Evolutionary conservation across 805 yeast species (phyloP).

Genomic region (Candida nonsorbophila): DNA sequence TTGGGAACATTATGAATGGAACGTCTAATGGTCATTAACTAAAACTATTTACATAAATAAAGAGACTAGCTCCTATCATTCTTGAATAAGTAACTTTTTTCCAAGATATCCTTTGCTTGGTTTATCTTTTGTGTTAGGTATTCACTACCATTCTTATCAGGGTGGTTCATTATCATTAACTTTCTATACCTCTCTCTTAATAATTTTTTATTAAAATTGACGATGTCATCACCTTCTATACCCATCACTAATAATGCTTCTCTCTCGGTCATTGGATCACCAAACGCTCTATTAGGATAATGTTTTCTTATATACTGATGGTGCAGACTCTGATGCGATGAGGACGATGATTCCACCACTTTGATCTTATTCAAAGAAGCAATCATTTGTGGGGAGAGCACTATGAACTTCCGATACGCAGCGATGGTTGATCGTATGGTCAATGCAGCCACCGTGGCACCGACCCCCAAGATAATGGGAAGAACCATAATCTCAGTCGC

Average conservation of each 20-base stretch:
- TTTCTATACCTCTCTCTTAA: conserved; percentile 31
- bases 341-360: conserved; percentile 6
- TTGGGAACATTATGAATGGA: conserved; percentile 2
- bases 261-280: conserved; percentile 35
- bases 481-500: conserved; percentile 22
- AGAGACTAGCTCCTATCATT: not conserved
- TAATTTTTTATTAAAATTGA: conserved; percentile 28
- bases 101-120: conserved; percentile 38
- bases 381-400: conserved; percentile 28
- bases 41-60: not conserved
- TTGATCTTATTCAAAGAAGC: conserved; percentile 28
- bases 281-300: conserved; percentile 32
- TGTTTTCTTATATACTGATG: conserved; percentile 9
- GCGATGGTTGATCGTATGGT: conserved; percentile 28
- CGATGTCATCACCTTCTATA: conserved; percentile 35
- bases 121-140: conserved; percentile 37
- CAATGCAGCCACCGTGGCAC: conserved; percentile 48
- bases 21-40: not conserved
- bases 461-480: conserved; percentile 52
- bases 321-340: conserved; percentile 6
- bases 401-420: conserved; percentile 23
- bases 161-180: conserved; percentile 38
- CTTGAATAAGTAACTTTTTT: conserved; percentile 32
- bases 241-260: conserved; percentile 39
- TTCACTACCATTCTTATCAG: conserved; percentile 36